Base-by-base conservation (phyloP, 768 basidiomycete genomes). In the Nevesoporus exiguus region DNA sequence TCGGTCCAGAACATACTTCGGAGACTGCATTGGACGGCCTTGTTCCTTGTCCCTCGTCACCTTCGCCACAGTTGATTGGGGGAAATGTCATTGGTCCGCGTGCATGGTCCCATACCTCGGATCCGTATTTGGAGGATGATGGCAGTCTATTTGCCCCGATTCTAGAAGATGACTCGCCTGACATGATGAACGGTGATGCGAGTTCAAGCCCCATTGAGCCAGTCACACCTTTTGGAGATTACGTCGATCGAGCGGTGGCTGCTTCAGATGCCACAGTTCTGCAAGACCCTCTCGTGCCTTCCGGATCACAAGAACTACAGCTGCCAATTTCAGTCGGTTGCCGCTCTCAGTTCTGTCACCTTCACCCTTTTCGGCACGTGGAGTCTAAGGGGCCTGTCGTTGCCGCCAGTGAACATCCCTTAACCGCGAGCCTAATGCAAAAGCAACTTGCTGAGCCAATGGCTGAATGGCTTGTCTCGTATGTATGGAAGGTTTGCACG, bases 401-500 rank as follows among this genome's bases (percentile, higher is more conserved):
- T 36, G 76, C 79, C 27, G 77, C 80, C 13, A 76, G 75, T 59
- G 63, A 62, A 43, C 57, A 61, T 24, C 31, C 56, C 2, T 33
- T 52, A 13, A 49, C 47, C n/a, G 78, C 85, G 36, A 79, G 79
- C 11, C 61, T 73, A 22, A 73, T 77, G 9, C 90, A 90, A 75
- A 85, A 80, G 75, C 87, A 82, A 62, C 76, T 91, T 10, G 81
- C 86, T 0, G 87, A 89, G 49, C 88, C 89, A 17, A 74, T 92
- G 56, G 80, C 90, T 4, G 85, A 86, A 53, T 92, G 90, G 90
- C 72, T 90, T 22, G 85, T 86, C 40, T 77, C 77, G 48, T 92
- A 86, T 64, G 82, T 90, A 15, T 92, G 90, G 90, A 89, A 87
- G 67, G 82, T 83, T 42, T 90, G 89, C 66, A 86, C 85, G 15